Conservation (phyloP, 306 rosid genomes). For the Castanea mollissima region DNA sequence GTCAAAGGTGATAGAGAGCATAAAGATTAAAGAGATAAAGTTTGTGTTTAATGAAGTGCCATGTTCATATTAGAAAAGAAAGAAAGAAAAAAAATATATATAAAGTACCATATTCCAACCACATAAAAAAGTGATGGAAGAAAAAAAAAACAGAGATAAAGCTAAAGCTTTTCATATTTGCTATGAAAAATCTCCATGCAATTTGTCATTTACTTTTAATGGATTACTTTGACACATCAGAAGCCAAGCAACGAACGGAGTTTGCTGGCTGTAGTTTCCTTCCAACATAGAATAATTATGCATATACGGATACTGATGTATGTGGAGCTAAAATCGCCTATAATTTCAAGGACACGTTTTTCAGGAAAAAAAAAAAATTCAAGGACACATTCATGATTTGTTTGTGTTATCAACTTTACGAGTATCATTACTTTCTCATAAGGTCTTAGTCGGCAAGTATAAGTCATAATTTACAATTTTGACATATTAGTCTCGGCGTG, state of each 20-base stretch:
- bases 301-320: not conserved
- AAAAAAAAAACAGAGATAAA: constrained; percentile 19
- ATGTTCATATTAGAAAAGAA: not conserved
- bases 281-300: not conserved
- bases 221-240: constrained; percentile 7
- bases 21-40: constrained; percentile 8
- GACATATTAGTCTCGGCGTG: too few relatives aligned
- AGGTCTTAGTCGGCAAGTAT: too few relatives aligned
- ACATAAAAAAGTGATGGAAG: not conserved
- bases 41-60: constrained; percentile 12
- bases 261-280: not conserved
- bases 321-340: too few relatives aligned
- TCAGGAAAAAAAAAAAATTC: too few relatives aligned
- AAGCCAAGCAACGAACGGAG: not conserved
- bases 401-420: too few relatives aligned
- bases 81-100: too few relatives aligned
- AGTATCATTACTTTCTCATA: too few relatives aligned
- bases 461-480: too few relatives aligned
- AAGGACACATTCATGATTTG: too few relatives aligned
- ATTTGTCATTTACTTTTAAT: constrained; percentile 23
- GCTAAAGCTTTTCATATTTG: not conserved
- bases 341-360: too few relatives aligned
- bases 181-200: constrained; percentile 27
- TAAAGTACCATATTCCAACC: not conserved
- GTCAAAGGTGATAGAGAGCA: constrained; percentile 23